Evolutionary conservation across 2,329 filamentous ascomycete genomes (phyloP), one percentile per base, ranked within the genome.

Genomic region (Dactylellina parvicollis): DNA sequence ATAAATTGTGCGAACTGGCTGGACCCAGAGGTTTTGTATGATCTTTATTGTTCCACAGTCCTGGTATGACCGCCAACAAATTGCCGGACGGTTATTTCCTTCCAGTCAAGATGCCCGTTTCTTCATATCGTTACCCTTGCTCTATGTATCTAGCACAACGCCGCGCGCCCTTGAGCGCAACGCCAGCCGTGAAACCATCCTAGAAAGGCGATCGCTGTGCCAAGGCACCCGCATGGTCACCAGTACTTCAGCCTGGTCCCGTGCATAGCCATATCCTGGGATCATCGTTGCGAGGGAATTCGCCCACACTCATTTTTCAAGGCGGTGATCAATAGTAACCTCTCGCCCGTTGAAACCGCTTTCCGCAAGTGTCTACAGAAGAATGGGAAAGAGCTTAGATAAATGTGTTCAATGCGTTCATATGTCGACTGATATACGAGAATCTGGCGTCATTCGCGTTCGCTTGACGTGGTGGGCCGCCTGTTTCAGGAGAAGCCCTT

Each of bases 401-500:
- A 32, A 36, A 66, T 36, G 8, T 56, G 38, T 56, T 50, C 20
- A 8, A 9, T 26, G 20, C 18, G 30, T 44, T 52, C 34, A 22
- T 24, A 30, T 20, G 50, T 46, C 24, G 44, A 59, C 36, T n/a
- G 36, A 73, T 22, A 32, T 56, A 20, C 67, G 55, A 55, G 36
- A 49, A 46, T 52, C 49, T 69, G 64, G 64, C 64, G 64, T 69
- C 64, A 69, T 59, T 59, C 36, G 64, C 30, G 60, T 73, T 73
- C 61, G 69, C 60, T 73, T 55, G 61, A 52, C 60, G 24, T 61
- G n/a, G n/a, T n/a, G 20, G 44, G 55, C 52, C 32, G 57, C 52
- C 59, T 59, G 69, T 66, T 73, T 73, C 69, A 73, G 69, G 69
- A 73, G 69, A 40, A 50, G 60, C 38, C 60, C 22, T 60, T 54